These are phyloP conservation scores for Botrytis squamosa DNA, from an alignment of 2,329 filamentous ascomycete species.

Conservation along the genomic window DNA sequence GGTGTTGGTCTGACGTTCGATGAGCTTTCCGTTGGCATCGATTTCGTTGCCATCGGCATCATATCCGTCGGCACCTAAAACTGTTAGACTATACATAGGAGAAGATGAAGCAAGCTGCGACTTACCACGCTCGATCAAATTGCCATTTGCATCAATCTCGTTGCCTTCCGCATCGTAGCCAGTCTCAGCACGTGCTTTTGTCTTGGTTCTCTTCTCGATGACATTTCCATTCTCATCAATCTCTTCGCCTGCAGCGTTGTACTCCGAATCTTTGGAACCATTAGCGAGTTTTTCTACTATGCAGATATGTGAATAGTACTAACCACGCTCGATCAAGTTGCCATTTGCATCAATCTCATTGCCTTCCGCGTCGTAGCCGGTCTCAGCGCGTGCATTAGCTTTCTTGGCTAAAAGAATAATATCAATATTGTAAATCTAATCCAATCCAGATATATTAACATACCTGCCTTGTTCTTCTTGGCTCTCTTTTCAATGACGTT, in stretches of 20 bases:
- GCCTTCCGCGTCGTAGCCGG: not conserved
- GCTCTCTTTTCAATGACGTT: not conserved
- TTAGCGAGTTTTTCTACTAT: not conserved
- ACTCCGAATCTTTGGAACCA: not conserved
- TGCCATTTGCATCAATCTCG: conserved; percentile 21
- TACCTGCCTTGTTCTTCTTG: not conserved
- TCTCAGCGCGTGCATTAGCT: not conserved
- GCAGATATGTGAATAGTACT: not conserved
- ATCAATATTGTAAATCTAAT: not conserved
- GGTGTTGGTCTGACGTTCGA: not conserved
- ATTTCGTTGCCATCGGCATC: conserved; percentile 1
- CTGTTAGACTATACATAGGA: not conserved
- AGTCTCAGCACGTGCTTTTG: not conserved
- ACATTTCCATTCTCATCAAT: not conserved
- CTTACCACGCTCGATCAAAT: conserved; percentile 6
- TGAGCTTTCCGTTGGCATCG: not conserved
- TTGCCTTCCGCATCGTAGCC: conserved; percentile 26
- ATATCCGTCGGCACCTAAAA: not conserved
- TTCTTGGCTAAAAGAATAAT: not conserved
- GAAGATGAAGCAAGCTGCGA: not conserved
- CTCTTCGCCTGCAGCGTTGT: conserved; percentile 6
- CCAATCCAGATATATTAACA: not conserved
- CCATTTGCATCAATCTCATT: conserved; percentile 11
- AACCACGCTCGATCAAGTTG: conserved; percentile 4
- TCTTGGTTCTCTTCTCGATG: not conserved